phyloP scores from a whole-genome alignment of 352 stramenopile genomes.

The Thalassiosira livingstoniorum region DNA sequence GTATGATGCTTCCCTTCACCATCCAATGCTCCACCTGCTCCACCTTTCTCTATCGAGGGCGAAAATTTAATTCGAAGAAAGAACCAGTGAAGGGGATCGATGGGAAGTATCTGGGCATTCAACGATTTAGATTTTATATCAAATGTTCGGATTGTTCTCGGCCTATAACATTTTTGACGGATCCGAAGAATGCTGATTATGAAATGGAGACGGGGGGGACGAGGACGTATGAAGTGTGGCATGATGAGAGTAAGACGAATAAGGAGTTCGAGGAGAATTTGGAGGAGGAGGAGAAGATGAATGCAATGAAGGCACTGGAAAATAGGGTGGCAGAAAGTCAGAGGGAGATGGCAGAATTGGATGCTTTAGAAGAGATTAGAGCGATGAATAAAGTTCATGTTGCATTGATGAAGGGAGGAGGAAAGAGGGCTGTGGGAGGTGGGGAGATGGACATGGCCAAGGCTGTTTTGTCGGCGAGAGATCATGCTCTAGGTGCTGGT shows the following conservation, averaged over 20 bases:
- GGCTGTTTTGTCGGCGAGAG: slow-evolving; percentile 63
- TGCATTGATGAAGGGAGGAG: slow-evolving; percentile 84
- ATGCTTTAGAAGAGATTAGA: slow-evolving; percentile 98
- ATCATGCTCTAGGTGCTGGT: slow-evolving; percentile 31
- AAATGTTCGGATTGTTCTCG: slow-evolving; percentile 95
- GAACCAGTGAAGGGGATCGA: slow-evolving; percentile 94
- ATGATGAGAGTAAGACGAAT: slow-evolving; percentile 89
- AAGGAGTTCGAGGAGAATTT: slow-evolving; percentile 77
- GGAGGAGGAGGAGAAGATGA: slow-evolving; percentile 93
- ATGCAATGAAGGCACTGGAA: slow-evolving; percentile 98
- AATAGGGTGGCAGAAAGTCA: slow-evolving; percentile 98
- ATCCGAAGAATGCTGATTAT: slow-evolving; percentile 98
- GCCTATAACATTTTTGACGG: slow-evolving; percentile 95
- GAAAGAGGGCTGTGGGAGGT: slow-evolving; percentile 18
- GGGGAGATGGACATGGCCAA: slow-evolving; percentile 55
- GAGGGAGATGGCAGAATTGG: slow-evolving; percentile 98
- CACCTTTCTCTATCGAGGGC: slow-evolving; percentile 98
- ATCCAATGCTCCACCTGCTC: slow-evolving; percentile 97
- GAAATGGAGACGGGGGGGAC: slow-evolving; percentile 95
- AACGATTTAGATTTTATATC: slow-evolving; percentile 98
- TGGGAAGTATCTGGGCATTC: slow-evolving; percentile 93
- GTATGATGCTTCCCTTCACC: slow-evolving; percentile 99
- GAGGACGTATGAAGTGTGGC: slow-evolving; percentile 97
- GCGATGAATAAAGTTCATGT: slow-evolving; percentile 95
- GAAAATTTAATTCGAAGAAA: slow-evolving; percentile 99